Percentiles rank a stretch among this genome's conserved stretches.
These are phyloP conservation scores for Suhomyces sp. DNA, from an alignment of 805 yeast genomes.

Conservation along the genomic window DNA sequence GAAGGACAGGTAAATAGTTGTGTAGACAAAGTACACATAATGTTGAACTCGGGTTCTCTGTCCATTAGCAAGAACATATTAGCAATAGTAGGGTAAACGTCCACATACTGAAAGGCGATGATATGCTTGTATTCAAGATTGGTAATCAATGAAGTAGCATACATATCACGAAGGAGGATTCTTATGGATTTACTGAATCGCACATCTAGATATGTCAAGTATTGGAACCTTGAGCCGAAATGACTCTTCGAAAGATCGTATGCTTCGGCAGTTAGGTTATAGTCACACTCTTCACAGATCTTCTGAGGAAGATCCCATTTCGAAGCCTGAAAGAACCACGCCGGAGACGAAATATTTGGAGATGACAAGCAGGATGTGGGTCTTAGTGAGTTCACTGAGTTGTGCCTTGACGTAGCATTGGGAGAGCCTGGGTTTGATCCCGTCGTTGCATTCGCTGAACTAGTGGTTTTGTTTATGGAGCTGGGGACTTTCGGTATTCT, in stretches of 20 bases:
- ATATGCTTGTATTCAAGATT: slow-evolving; percentile 54
- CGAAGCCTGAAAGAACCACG: slow-evolving; percentile 40
- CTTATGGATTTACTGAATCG: slow-evolving; percentile 70
- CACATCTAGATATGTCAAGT: slow-evolving; percentile 62
- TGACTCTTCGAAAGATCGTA: slow-evolving; percentile 24
- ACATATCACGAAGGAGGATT: slow-evolving; percentile 57
- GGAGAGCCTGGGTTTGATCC: too few species aligned
- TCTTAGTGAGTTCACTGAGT: not conserved
- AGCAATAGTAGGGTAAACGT: slow-evolving; percentile 72
- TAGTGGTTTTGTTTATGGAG: not conserved
- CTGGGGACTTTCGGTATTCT: slow-evolving; percentile 39
- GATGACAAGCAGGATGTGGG: not conserved
- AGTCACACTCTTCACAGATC: slow-evolving; percentile 48
- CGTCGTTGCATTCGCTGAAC: not conserved
- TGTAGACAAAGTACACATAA: slow-evolving; percentile 70
- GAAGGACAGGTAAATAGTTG: slow-evolving; percentile 91
- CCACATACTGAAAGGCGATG: slow-evolving; percentile 79
- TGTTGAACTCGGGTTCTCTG: slow-evolving; percentile 83
- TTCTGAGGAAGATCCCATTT: slow-evolving; percentile 49
- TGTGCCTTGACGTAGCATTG: too few species aligned
- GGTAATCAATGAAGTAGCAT: slow-evolving; percentile 62
- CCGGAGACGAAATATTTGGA: not conserved
- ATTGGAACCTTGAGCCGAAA: slow-evolving; percentile 58
- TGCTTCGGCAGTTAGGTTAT: slow-evolving; percentile 32
- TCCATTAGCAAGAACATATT: slow-evolving; percentile 72